Evolutionary conservation across 257 asterid species (phyloP), one percentile per base, ranked within the genome.

Genomic region (Verbena officinalis): DNA sequence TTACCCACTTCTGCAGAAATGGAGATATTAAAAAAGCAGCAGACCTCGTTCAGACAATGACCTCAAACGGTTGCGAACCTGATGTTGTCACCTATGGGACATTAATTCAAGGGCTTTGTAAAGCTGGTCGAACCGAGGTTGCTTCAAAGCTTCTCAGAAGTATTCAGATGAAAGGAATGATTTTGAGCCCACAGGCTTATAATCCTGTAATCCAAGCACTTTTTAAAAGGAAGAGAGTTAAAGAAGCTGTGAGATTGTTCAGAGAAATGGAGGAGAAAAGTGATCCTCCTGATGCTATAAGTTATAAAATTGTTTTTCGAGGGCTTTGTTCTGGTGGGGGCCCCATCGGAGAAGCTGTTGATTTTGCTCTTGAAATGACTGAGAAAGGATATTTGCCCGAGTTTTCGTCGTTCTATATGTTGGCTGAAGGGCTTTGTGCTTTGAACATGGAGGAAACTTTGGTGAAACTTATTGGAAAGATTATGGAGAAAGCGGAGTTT

Each of bases 271-370:
- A 87, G 86, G 95, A 78, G 56, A 90, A 79, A 69, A 71, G 80
- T 24, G 82, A 80, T 43, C 83, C 91, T 68, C 99, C 99, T 3
- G 96, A 93, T 80, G 91, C 82, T n/a, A 10, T 90, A 13, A 85
- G 96, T 3, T 81, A 87, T 62, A 90, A 80, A 56, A 78, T 80
- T 48, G 91, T 75, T 54, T 90, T 90, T 38, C 80, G 90, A 23
- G 98, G 99, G 57, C 88, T 93, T 45, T 90, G 97, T 68, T 72
- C 86, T 5, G 90, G 96, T 33, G 95, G 98, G 9, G 95, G 97
- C 0, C 85, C 96, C 22, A 87, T 93, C 58, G 85, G 68, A 4
- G 99, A 93, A 64, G 99, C 99, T 17, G 95, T 93, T 45, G 94
- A 90, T 77, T 90, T 93, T 56, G 88, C 82, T 4, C 21, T 65